phyloP scores from a whole-genome alignment of 164 flowering plant species.

The Paratinospora sagittata region DNA sequence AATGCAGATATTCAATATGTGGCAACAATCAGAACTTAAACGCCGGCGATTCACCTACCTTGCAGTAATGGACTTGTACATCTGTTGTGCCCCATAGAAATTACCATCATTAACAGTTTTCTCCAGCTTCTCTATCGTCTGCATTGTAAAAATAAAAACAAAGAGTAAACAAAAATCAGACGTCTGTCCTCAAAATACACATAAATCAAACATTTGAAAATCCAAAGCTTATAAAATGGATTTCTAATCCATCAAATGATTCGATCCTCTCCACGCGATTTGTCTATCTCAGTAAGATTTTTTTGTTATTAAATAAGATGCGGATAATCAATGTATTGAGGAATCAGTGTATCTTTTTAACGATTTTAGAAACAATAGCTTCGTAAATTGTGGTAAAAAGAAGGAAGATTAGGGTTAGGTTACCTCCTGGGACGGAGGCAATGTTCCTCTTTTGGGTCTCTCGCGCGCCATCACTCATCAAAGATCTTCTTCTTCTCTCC shows the following conservation, averaged over 20 bases:
- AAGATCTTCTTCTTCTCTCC: neutral
- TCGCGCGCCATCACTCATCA: constrained; percentile 39
- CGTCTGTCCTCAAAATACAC: no score
- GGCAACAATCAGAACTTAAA: no score
- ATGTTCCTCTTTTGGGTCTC: constrained; percentile 39
- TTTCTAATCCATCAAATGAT: neutral
- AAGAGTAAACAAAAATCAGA: neutral
- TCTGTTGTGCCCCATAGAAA: constrained; percentile 87
- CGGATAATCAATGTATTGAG: no score
- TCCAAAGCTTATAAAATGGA: neutral
- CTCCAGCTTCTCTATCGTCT: constrained; percentile 75
- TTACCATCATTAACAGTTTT: constrained; percentile 58
- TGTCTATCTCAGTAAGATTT: no score
- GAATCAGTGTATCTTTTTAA: no score
- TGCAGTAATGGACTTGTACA: constrained; percentile 76
- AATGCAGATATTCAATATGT: no score
- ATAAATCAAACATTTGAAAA: neutral
- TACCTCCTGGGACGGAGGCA: constrained; percentile 65
- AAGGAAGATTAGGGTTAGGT: neutral
- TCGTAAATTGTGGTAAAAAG: neutral
- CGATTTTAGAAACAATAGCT: neutral
- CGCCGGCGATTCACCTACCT: constrained; percentile 32
- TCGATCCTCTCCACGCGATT: neutral
- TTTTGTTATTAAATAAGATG: no score
- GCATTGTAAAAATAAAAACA: constrained; percentile 19